Evolutionary conservation across 805 yeast species (phyloP).

Genomic region (Kluyveromyces siamensis): DNA sequence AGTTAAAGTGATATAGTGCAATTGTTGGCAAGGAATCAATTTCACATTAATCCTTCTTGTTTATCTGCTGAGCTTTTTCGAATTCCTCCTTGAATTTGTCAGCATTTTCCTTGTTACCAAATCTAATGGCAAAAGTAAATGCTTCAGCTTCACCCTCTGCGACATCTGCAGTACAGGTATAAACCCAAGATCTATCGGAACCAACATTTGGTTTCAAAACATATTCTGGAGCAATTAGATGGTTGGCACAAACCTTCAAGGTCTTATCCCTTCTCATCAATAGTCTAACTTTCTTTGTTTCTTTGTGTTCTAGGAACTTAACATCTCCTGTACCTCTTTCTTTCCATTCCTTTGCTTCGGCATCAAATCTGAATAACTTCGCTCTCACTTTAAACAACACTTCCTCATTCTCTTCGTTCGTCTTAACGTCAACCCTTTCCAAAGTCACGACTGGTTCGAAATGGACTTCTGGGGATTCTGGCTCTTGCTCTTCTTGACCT

Average conservation of each 20-base stretch:
- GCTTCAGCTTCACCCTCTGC: conserved; percentile 96
- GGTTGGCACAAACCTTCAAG: conserved; percentile 96
- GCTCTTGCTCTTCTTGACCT: conserved; percentile 32
- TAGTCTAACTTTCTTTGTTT: conserved; percentile 72
- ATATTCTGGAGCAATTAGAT: conserved; percentile 75
- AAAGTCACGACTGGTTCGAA: conserved; percentile 94
- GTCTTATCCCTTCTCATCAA: conserved; percentile 99
- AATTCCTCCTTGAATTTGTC: conserved; percentile 91
- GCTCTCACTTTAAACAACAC: conserved; percentile 83
- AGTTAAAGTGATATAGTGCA: neutral
- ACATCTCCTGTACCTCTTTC: conserved; percentile 99
- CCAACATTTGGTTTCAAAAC: conserved; percentile 88
- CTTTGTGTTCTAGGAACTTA: conserved; percentile 85
- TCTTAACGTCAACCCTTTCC: conserved; percentile 93
- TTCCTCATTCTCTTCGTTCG: conserved; percentile 88
- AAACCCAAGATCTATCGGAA: conserved; percentile 97
- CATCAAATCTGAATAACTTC: conserved; percentile 82
- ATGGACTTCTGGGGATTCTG: conserved; percentile 52
- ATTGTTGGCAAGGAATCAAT: neutral
- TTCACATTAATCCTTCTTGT: conserved; percentile 33
- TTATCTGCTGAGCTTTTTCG: conserved; percentile 67
- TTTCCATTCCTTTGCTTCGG: conserved; percentile 90
- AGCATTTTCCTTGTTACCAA: conserved; percentile 86
- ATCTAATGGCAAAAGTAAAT: conserved; percentile 92
- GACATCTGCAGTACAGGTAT: conserved; percentile 86